Evolutionary conservation across 495 filamentous ascomycete species (phyloP), one percentile per base, ranked within the genome.

Genomic region (Collariella sp.): DNA sequence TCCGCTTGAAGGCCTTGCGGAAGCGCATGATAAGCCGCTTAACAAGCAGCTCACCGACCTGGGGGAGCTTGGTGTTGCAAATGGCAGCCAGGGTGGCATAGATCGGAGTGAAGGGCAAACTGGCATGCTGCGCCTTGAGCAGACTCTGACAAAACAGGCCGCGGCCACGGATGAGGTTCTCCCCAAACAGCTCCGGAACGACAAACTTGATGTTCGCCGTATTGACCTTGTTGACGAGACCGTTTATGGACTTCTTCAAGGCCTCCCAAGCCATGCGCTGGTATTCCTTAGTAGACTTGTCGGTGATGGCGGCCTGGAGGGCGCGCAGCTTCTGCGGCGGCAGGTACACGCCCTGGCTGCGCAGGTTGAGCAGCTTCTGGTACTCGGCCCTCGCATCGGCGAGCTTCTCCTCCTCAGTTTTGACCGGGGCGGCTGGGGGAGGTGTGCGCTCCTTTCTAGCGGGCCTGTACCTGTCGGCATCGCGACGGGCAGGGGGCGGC

Each of bases 251-350:
- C 76, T 99, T 99, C 74, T 99, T 99, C 65, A 97, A 68, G 10
- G 93, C 91, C 67, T 97, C 94, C 94, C 94, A 97, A 2, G 91
- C 90, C 88, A 99, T 93, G 46, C 94, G 86, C 75, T 99, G 93
- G 68, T 95, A 99, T 69, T 99, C 94, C 70, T 95, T 94, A 69
- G 84, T 93, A 41, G 72, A 82, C 75, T 94, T 95, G 70, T 99
- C 93, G 46, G 91, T 97, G 67, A 99, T 94, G 68, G 94, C 87
- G 33, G 91, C 87, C 69, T 99, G 93, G 53, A 99, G 77, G 12
- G 93, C 91, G 49, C 91, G 82, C 50, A 99, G 78, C 53, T 88
- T 79, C 35, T 91, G 91, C 4, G 93, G 93, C 9, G 94, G 93
- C 34, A 99, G 93, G 64, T 97, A 97, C 5, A 89, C 91, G 54